Evolutionary conservation across 768 basidiomycete genomes (phyloP), one percentile per base, ranked within the genome.

Genomic region (Gymnopilus dilepis): DNA sequence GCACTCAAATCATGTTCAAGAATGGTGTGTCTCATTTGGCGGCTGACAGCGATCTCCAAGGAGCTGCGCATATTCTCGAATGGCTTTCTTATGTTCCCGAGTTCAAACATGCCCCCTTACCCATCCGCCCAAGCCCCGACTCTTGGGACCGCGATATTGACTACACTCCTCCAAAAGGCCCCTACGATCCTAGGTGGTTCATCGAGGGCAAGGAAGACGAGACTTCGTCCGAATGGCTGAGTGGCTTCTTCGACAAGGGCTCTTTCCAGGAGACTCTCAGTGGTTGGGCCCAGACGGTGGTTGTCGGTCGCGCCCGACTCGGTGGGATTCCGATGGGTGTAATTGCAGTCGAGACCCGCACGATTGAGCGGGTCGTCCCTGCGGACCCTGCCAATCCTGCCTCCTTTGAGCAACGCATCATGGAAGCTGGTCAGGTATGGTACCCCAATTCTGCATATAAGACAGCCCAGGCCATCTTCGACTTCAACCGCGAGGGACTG

Each of bases 1-100:
- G 97, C 57, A 99, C 97, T n/a, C 97, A 99, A 72, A 99, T 99
- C 82, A 99, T 99, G 97, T 92, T 95, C 87, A 98, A 98, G 87
- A 99, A 99, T 72, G 97, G 97, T 77, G 93, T 99, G 58, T 97
- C 97, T 4, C 97, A 99, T 74, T 80, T 99, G 60, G 96, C 94
- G 3, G 96, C 97, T 33, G 86, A 86, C 69, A 98, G 95, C 73
- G 97, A 99, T 73, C 80, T 99, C 33, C 94, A 99, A 75, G 97
- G 97, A 60, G 95, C 96, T 15, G 89, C 90, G 24, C 91, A 95
- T 61, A 98, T 99, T 66, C 79, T 98, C 45, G 86, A 95, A 67
- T 99, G 97, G 95, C 73, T 99, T 61, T 92, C 95, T 8, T 99
- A 95, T 74, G 84, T 99, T 2, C 97, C 97, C 9, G 91, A 91